These are phyloP conservation scores for Sporothrix pallida DNA, from an alignment of 2,329 filamentous ascomycete species.

Conservation along the genomic window DNA sequence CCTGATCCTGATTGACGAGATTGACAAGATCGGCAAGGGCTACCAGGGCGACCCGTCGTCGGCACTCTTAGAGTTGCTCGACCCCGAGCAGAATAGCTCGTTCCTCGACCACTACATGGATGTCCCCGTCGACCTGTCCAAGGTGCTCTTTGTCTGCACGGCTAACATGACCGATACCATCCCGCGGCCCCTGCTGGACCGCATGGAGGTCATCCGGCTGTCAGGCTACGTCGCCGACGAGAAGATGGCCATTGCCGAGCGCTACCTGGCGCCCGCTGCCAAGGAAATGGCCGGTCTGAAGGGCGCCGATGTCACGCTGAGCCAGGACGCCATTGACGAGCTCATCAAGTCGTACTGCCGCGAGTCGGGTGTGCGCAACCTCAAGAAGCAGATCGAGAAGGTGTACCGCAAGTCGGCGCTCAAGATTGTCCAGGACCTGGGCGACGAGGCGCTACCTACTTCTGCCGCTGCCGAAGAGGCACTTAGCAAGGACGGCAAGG, in stretches of 20 bases:
- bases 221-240: constrained; percentile 97
- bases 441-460: constrained; percentile 75
- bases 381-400: constrained; percentile 99
- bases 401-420: constrained; percentile 96
- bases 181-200: constrained; percentile 86
- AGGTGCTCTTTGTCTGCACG: constrained; percentile 97
- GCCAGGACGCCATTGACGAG: constrained; percentile 87
- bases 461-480: constrained; percentile 65
- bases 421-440: constrained; percentile 94
- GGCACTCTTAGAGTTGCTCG: constrained; percentile 88
- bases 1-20: constrained; percentile 92
- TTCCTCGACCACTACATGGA: constrained; percentile 99
- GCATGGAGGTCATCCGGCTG: constrained; percentile 96
- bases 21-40: constrained; percentile 96
- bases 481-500: constrained; percentile 19
- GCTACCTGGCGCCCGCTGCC: constrained; percentile 90
- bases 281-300: constrained; percentile 91
- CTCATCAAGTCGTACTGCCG: constrained; percentile 98
- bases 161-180: constrained; percentile 99
- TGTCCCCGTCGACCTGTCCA: constrained; percentile 94
- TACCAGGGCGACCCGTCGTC: constrained; percentile 97
- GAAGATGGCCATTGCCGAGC: constrained; percentile 97
- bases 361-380: constrained; percentile 93
- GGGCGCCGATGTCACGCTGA: constrained; percentile 85
- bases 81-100: constrained; percentile 95